Evolutionary conservation across 305 asterid species (phyloP), one percentile per base, ranked within the genome.

Genomic region (Solanum chacoense): DNA sequence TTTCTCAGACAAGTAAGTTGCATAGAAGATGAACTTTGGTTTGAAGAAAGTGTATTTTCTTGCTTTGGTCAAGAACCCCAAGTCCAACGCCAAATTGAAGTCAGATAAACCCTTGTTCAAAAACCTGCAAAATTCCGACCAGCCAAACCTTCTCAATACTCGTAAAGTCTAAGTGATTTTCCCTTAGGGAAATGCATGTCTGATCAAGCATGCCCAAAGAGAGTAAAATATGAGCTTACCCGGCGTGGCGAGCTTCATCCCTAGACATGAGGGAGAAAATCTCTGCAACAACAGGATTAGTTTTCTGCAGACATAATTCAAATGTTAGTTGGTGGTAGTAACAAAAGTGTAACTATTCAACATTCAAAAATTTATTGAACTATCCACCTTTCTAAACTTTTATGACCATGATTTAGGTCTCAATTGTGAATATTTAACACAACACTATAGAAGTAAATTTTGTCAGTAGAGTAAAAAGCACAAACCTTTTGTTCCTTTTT

Each of bases 21-120:
- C 99, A 67, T 98, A 98, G 95, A 98, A 98, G 31, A 98, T 98
- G 97, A 98, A 98, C 94, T 98, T 98, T 5, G 99, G 99, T 95
- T 98, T 98, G 98, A 98, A 96, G 76, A 98, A 96, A 7, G 98
- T 98, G 95, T 96, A 98, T 84, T 98, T 98, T 91, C 99, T 91
- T 74, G 99, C 99, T 93, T 98, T 98, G 6, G 99, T 98, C 13
- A 98, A 92, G 94, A 98, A 98, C 9, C 99, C 99, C 96, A 98
- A 92, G 93, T 98, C 99, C 88, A 98, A 89, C 34, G 99, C 99
- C 95, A 98, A 91, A 88, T 96, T 98, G 92, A 95, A 95, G 89
- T 93, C 98, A 7, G 94, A 93, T 24, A 92, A 91, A 28, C 95
- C 94, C 92, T 93, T 90, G 91, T 93, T 93, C 91, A 94, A 87